A percentile compares a stretch with the other conserved stretches of the same genome.
Conservation (phyloP, 257 asterid genomes). For the Haberlea rhodopensis region DNA sequence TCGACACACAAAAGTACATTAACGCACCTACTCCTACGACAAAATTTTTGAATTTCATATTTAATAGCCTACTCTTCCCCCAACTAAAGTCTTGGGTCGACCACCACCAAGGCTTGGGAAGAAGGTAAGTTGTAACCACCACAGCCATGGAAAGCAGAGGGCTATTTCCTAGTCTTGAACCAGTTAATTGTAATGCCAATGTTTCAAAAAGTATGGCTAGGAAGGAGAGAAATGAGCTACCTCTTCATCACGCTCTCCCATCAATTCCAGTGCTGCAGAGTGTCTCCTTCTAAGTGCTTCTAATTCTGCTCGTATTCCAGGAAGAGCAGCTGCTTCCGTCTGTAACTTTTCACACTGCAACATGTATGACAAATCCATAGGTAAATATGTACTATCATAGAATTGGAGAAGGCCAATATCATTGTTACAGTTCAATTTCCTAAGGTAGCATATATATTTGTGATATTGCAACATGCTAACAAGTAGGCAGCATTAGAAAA, state of each 20-base stretch:
- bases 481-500: background rate
- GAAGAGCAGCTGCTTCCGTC: constrained; percentile 72
- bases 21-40: no score
- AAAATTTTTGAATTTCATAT: no score
- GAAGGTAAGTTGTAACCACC: background rate
- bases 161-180: background rate
- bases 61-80: background rate
- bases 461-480: background rate
- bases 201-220: background rate
- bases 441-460: background rate
- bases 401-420: background rate
- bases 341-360: constrained; percentile 80
- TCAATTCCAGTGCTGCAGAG: constrained; percentile 92
- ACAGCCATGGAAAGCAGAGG: background rate
- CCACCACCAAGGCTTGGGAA: background rate
- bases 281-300: constrained; percentile 93
- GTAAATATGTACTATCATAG: constrained; percentile 12
- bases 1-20: no score
- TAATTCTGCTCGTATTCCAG: constrained; percentile 90
- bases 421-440: constrained; percentile 2
- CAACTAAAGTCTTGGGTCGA: background rate
- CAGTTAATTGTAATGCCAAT: background rate
- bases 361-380: constrained; percentile 9
- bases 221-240: constrained; percentile 35
- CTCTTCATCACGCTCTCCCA: constrained; percentile 99